Evolutionary conservation across 2,329 filamentous ascomycete species (phyloP).

Genomic region (Sporothrix pseudoabietina): DNA sequence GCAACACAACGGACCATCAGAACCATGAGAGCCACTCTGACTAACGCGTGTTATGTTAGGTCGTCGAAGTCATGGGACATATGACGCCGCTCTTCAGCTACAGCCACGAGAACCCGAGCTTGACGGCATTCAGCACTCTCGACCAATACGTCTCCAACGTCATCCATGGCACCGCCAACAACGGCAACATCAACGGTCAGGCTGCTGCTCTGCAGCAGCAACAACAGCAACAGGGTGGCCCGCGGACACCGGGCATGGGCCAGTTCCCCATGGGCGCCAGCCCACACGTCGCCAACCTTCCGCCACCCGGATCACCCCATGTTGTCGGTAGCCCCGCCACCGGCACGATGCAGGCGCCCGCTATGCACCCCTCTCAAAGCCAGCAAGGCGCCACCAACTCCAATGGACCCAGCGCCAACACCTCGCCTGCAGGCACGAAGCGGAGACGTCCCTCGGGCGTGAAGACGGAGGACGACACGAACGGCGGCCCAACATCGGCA

Average conservation of each 20-base stretch:
- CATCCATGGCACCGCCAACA: constrained; percentile 42
- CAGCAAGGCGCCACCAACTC: constrained; percentile 69
- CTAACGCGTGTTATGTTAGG: constrained; percentile 45
- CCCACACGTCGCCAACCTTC: constrained; percentile 61
- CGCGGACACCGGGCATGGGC: constrained; percentile 57
- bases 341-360: constrained; percentile 64
- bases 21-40: neutral
- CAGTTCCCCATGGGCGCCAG: constrained; percentile 63
- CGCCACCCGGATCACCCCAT: constrained; percentile 64
- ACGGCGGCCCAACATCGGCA: constrained; percentile 44
- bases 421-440: constrained; percentile 64
- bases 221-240: constrained; percentile 45
- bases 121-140: constrained; percentile 61
- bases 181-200: constrained; percentile 52
- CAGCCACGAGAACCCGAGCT: constrained; percentile 56
- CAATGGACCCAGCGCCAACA: constrained; percentile 68
- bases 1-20: neutral
- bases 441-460: constrained; percentile 59
- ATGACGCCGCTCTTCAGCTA: constrained; percentile 66
- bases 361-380: constrained; percentile 68
- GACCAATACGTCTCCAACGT: constrained; percentile 60
- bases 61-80: constrained; percentile 67
- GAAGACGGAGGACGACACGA: constrained; percentile 58
- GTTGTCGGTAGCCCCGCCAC: constrained; percentile 60
- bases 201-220: constrained; percentile 39